Evolutionary conservation across 2,329 filamentous ascomycete genomes (phyloP).

Genomic region (Aspergillus hortae): DNA sequence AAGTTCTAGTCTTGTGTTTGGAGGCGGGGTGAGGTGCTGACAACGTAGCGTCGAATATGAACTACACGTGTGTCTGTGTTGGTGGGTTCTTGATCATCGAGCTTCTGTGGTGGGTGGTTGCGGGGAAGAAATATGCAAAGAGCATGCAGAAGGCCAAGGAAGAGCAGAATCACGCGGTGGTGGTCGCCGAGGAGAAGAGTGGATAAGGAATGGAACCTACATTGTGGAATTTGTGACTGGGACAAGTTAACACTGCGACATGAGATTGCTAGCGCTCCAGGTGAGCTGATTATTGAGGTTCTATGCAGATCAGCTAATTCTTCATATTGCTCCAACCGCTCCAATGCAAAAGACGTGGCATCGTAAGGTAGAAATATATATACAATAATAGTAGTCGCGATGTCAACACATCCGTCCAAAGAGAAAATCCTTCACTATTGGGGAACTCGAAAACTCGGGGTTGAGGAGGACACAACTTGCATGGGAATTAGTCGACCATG

Average conservation of each 20-base stretch:
- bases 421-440: constrained; percentile 85
- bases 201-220: not conserved
- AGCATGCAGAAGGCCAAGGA: constrained; percentile 44
- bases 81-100: constrained; percentile 40
- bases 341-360: constrained; percentile 6
- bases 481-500: not conserved
- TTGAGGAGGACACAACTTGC: constrained; percentile 82
- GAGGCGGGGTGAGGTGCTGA: not conserved
- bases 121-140: constrained; percentile 36
- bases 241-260: too few species aligned
- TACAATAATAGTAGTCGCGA: not conserved
- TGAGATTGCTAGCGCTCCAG: too few species aligned
- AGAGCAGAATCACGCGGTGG: constrained; percentile 52
- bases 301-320: not conserved
- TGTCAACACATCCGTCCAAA: constrained; percentile 49
- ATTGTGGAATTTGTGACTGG: too few species aligned
- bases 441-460: constrained; percentile 89
- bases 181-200: constrained; percentile 10
- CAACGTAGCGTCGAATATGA: constrained; percentile 40
- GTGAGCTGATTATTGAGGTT: not conserved
- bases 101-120: constrained; percentile 44
- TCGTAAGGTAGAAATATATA: constrained; percentile 4
- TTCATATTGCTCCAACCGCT: not conserved
- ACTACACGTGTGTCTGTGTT: constrained; percentile 49
- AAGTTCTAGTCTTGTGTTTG: constrained; percentile 2